These are phyloP conservation scores for Zygoascus meyerae DNA, from an alignment of 1,139 yeast species.

Conservation along the genomic window DNA sequence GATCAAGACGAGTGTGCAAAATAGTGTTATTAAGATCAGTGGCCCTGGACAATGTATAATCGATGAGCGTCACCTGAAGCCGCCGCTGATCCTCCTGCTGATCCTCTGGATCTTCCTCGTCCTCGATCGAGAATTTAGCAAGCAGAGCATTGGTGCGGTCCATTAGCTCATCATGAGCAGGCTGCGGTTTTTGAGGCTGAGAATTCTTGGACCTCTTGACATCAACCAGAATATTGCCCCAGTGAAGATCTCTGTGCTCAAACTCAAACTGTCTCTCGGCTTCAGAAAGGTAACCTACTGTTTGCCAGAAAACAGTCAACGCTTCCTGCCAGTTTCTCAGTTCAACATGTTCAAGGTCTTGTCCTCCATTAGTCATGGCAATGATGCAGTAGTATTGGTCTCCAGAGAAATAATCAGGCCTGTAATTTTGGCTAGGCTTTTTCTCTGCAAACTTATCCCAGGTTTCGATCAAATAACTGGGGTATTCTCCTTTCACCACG, in stretches of 20 bases:
- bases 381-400: conserved; percentile 43
- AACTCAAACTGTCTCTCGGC: conserved; percentile 49
- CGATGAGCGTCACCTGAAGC: conserved; percentile 47
- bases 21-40: conserved; percentile 21
- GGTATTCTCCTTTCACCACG: conserved; percentile 45
- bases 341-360: conserved; percentile 41
- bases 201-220: background rate
- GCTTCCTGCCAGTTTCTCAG: conserved; percentile 50
- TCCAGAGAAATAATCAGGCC: conserved; percentile 36
- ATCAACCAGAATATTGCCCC: conserved; percentile 49
- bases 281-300: conserved; percentile 42
- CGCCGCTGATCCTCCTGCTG: conserved; percentile 16
- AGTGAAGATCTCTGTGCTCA: conserved; percentile 63
- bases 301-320: conserved; percentile 46
- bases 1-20: conserved; percentile 37
- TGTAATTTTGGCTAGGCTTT: conserved; percentile 32
- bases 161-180: conserved; percentile 3
- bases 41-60: conserved; percentile 50
- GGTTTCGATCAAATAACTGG: conserved; percentile 35
- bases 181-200: conserved; percentile 6
- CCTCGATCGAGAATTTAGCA: conserved; percentile 15
- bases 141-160: conserved; percentile 15
- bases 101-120: conserved; percentile 15
- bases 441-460: conserved; percentile 41
- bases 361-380: conserved; percentile 45